phyloP scores from a whole-genome alignment of 495 filamentous ascomycete genomes.

The Letharia columbiana region DNA sequence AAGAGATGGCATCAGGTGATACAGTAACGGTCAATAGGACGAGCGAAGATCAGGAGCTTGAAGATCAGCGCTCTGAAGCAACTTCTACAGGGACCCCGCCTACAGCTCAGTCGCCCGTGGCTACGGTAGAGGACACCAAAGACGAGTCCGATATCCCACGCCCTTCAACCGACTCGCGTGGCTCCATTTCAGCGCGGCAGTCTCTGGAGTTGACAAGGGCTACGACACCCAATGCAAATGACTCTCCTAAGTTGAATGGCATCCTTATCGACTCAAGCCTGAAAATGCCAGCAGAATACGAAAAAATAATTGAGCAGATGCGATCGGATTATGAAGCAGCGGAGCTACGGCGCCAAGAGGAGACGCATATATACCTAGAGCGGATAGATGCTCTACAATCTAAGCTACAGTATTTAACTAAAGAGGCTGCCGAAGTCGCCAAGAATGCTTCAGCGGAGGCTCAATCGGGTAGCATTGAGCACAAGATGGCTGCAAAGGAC shows the following conservation, averaged over 20 bases:
- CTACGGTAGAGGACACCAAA: slow-evolving; percentile 4
- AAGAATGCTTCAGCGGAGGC: slow-evolving; percentile 53
- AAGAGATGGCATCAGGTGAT: background rate
- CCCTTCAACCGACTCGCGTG: slow-evolving; percentile 21
- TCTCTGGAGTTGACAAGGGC: slow-evolving; percentile 20
- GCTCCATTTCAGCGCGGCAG: slow-evolving; percentile 21
- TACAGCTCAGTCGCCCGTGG: slow-evolving; percentile 1
- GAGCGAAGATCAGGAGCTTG: slow-evolving; percentile 3
- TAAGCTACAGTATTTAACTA: slow-evolving; percentile 79
- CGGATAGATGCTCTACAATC: slow-evolving; percentile 87
- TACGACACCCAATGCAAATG: slow-evolving; percentile 16
- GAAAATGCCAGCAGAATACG: slow-evolving; percentile 24
- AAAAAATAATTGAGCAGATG: slow-evolving; percentile 40
- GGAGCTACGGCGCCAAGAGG: slow-evolving; percentile 62
- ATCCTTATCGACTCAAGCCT: slow-evolving; percentile 21
- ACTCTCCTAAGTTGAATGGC: slow-evolving; percentile 18
- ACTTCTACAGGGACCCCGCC: background rate
- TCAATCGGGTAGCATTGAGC: slow-evolving; percentile 56
- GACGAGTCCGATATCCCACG: slow-evolving; percentile 14
- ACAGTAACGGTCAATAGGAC: background rate
- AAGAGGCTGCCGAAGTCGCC: slow-evolving; percentile 64
- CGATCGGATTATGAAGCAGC: slow-evolving; percentile 50
- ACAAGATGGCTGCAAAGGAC: slow-evolving; percentile 78
- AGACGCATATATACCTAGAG: slow-evolving; percentile 74
- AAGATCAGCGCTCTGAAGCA: slow-evolving; percentile 5